Evolutionary conservation across 805 yeast species (phyloP).

Genomic region (Dipodascus albidus): DNA sequence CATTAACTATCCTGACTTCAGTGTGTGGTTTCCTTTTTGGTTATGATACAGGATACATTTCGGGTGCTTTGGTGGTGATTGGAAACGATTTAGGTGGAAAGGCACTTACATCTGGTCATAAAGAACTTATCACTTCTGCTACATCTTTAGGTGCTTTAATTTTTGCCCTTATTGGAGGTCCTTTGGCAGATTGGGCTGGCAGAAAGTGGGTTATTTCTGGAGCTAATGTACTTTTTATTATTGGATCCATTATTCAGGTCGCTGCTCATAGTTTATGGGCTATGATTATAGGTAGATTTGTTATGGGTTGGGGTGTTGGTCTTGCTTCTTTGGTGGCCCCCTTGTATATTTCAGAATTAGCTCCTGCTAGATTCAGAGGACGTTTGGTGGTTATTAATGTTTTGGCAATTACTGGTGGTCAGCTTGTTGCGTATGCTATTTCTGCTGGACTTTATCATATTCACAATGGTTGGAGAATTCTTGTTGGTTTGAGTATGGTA

Average conservation of each 20-base stretch:
- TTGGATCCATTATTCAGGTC: slow-evolving; percentile 80
- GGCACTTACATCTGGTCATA: slow-evolving; percentile 58
- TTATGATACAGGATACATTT: slow-evolving; percentile 94
- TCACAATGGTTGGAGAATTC: slow-evolving; percentile 81
- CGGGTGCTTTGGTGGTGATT: slow-evolving; percentile 81
- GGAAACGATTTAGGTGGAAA: slow-evolving; percentile 54
- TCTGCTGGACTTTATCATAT: slow-evolving; percentile 65
- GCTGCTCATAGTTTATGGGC: slow-evolving; percentile 75
- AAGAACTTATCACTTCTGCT: slow-evolving; percentile 86
- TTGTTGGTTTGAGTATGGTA: slow-evolving; percentile 81
- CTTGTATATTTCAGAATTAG: slow-evolving; percentile 79
- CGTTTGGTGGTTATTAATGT: slow-evolving; percentile 82
- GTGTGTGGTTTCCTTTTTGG: slow-evolving; percentile 79
- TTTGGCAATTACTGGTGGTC: slow-evolving; percentile 89
- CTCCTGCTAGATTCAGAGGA: slow-evolving; percentile 87
- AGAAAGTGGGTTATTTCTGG: slow-evolving; percentile 75
- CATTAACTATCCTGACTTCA: slow-evolving; percentile 60
- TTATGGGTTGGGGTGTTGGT: slow-evolving; percentile 96
- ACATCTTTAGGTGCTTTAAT: slow-evolving; percentile 89
- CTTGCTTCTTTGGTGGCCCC: slow-evolving; percentile 93
- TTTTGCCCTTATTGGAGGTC: slow-evolving; percentile 69
- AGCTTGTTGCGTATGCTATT: slow-evolving; percentile 83
- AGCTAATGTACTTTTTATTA: slow-evolving; percentile 68
- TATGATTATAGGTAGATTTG: slow-evolving; percentile 83
- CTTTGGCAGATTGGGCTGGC: slow-evolving; percentile 72